Conservation (phyloP, 306 rosid genomes). For the Rubus parviflorus region DNA sequence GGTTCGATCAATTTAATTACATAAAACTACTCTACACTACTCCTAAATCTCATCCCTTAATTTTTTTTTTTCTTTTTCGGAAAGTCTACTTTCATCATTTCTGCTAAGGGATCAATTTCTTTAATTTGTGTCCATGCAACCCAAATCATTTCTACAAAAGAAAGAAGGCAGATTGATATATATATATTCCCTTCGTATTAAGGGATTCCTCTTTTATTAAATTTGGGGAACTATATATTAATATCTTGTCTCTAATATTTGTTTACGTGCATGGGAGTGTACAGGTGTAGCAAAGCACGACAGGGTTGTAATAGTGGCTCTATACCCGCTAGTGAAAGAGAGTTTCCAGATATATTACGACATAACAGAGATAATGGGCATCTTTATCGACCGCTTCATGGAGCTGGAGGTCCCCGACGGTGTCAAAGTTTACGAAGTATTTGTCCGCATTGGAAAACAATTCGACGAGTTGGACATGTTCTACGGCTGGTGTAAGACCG, state of each 20-base stretch:
- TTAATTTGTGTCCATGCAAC: background rate
- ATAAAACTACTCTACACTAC: background rate
- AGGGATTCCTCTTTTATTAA: too few relatives aligned
- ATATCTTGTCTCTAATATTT: background rate
- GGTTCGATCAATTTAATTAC: slow-evolving; percentile 37
- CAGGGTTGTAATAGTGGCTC: slow-evolving; percentile 70
- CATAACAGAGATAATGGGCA: slow-evolving; percentile 53
- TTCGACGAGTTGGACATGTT: slow-evolving; percentile 79
- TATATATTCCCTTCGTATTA: too few relatives aligned
- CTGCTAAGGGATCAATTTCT: background rate
- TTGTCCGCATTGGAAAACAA: slow-evolving; percentile 76
- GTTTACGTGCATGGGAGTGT: background rate
- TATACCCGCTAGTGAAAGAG: slow-evolving; percentile 70
- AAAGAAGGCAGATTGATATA: background rate
- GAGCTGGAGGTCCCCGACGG: slow-evolving; percentile 58
- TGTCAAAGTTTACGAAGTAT: slow-evolving; percentile 61
- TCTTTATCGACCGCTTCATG: slow-evolving; percentile 64
- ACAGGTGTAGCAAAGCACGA: slow-evolving; percentile 75
- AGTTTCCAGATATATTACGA: slow-evolving; percentile 74
- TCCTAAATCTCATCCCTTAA: background rate
- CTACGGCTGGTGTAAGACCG: slow-evolving; percentile 62
- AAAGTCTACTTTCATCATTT: background rate
- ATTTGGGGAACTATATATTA: background rate
- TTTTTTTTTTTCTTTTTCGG: background rate
- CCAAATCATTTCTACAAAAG: background rate